Percentiles rank a stretch among this genome's conserved stretches.
phyloP scores from a whole-genome alignment of 352 stramenopile species.

The Pilasporangium apinafurcum region DNA sequence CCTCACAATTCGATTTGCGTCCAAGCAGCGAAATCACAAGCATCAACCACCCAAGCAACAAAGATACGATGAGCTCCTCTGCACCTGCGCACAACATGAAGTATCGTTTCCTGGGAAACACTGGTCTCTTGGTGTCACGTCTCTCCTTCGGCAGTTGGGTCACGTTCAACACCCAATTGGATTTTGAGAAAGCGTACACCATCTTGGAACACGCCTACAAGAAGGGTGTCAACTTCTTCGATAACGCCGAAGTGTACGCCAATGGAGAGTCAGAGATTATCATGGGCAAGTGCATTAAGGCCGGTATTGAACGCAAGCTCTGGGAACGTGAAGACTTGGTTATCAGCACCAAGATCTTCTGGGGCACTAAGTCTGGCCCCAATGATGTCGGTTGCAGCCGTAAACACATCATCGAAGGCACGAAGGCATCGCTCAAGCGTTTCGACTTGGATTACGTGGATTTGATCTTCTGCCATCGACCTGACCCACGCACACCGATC shows the following conservation, averaged over 20 bases:
- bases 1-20: too few relatives aligned
- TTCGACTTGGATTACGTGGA: conserved; percentile 56
- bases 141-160: conserved; percentile 51
- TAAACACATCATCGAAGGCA: conserved; percentile 57
- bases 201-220: conserved; percentile 62
- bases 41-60: too few relatives aligned
- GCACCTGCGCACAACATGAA: conserved; percentile 33
- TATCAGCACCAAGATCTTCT: conserved; percentile 67
- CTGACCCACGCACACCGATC: too few relatives aligned
- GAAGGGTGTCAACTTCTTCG: conserved; percentile 60
- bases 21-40: too few relatives aligned
- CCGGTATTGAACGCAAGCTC: conserved; percentile 30
- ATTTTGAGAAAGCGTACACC: conserved; percentile 50
- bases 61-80: background rate
- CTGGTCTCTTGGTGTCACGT: conserved; percentile 37
- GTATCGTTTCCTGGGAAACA: conserved; percentile 52
- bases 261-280: conserved; percentile 39
- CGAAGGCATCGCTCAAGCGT: conserved; percentile 51
- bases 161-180: conserved; percentile 39
- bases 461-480: conserved; percentile 62
- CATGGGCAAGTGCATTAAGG: conserved; percentile 53
- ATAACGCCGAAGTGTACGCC: conserved; percentile 56
- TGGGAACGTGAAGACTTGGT: conserved; percentile 56
- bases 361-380: conserved; percentile 26
- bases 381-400: conserved; percentile 33